Percentiles rank a stretch among this genome's conserved stretches.
phyloP scores from a whole-genome alignment of 306 rosid genomes.

The Benincasa hispida region DNA sequence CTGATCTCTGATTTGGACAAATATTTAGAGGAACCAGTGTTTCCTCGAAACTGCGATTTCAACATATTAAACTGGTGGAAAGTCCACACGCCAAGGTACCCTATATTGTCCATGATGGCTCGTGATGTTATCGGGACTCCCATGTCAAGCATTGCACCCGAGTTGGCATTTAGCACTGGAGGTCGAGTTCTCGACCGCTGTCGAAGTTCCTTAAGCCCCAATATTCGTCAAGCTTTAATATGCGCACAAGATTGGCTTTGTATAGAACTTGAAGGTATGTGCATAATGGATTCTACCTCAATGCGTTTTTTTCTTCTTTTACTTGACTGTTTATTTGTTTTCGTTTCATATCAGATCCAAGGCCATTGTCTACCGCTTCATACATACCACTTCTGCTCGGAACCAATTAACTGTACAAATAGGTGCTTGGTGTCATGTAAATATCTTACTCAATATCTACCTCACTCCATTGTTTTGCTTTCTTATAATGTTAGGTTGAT shows the following conservation, averaged over 20 bases:
- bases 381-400: slow-evolving; percentile 40
- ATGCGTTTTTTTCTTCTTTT: slow-evolving; percentile 5
- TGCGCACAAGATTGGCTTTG: slow-evolving; percentile 91
- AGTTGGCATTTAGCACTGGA: slow-evolving; percentile 43
- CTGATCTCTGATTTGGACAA: slow-evolving; percentile 71
- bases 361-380: slow-evolving; percentile 34
- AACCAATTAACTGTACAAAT: slow-evolving; percentile 23
- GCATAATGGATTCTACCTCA: not conserved
- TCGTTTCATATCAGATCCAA: slow-evolving; percentile 36
- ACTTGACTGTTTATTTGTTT: not conserved
- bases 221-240: slow-evolving; percentile 54
- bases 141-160: slow-evolving; percentile 75
- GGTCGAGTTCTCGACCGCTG: slow-evolving; percentile 65
- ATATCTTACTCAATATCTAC: not conserved
- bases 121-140: slow-evolving; percentile 94
- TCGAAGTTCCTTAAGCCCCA: slow-evolving; percentile 16
- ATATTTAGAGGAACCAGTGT: slow-evolving; percentile 86
- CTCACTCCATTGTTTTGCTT: not conserved
- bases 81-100: slow-evolving; percentile 95
- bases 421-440: not conserved
- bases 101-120: slow-evolving; percentile 94
- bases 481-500: slow-evolving; percentile 23
- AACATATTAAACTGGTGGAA: slow-evolving; percentile 92
- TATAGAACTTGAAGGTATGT: slow-evolving; percentile 52
- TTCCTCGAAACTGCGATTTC: slow-evolving; percentile 79